Conservation (phyloP, 2,329 filamentous ascomycete genomes). For the Trichophyton mentagrophytes region DNA sequence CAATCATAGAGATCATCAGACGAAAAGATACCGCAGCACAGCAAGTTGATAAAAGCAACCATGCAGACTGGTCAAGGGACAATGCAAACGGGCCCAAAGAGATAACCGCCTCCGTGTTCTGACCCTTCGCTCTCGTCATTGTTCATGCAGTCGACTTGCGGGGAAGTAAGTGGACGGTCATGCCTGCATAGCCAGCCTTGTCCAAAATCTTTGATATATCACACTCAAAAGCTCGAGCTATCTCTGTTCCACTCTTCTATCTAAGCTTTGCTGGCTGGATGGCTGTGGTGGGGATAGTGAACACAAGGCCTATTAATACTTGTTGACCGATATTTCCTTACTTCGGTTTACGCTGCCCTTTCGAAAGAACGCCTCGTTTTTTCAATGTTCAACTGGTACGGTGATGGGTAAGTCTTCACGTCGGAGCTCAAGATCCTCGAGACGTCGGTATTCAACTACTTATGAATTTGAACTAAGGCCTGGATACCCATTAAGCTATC, state of each 20-base stretch:
- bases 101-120: background rate
- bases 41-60: background rate
- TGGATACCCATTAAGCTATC: background rate
- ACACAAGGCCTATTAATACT: background rate
- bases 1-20: background rate
- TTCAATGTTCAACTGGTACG: slow-evolving; percentile 1
- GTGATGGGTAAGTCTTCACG: slow-evolving; percentile 1
- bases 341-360: background rate
- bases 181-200: background rate
- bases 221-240: background rate
- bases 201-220: background rate
- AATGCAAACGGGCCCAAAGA: background rate
- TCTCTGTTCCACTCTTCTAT: background rate
- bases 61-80: background rate
- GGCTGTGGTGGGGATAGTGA: background rate
- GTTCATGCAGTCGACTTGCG: background rate
- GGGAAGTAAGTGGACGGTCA: background rate
- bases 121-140: background rate
- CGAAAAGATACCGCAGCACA: background rate
- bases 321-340: background rate
- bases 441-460: background rate
- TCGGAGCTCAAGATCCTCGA: background rate
- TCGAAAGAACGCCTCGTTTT: too few species aligned
- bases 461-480: background rate
- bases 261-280: background rate